Base-by-base conservation (phyloP, 1,284 basidiomycete species). In the Farysia itapuensis region DNA sequence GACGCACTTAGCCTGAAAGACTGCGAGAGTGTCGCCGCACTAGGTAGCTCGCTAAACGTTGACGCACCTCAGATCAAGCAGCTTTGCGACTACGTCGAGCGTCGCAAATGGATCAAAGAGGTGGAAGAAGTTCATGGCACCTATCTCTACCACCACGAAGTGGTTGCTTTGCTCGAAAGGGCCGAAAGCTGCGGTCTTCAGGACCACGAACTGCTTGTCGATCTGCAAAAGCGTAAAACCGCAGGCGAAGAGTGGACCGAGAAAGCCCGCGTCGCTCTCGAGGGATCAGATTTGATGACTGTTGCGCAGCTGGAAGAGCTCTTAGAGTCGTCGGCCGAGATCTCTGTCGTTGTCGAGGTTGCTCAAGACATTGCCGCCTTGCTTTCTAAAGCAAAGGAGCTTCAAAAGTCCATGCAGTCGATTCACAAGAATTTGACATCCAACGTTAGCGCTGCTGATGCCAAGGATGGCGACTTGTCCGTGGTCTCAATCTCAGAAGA, bases 31-130 rank as follows among this genome's bases (percentile, higher is more conserved):
- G 78, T 89, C 2, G 80, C 89, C 36, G 74, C 84, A 32, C 82
- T 86, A 29, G 85, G 84, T 7, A 84, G 84, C 8, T 85, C 86
- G 7, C 74, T 90, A 44, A 89, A 89, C 56, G 86, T 91, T n/a
- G 79, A 83, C 36, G 80, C 91, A 4, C 84, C 87, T 29, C 86
- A 89, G 72, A 80, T 90, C 16, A 77, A 81, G 14, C 84, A 88
- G 64, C 81, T 92, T 14, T 86, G 87, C 77, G 85, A 84, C 74
- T 85, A 89, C 53, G 85, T 89, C 16, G 82, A 85, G 42, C 78
- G 90, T 20, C 83, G 85, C 61, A 83, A 83, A 35, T 85, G 84
- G 52, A 80, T 81, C 9, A 81, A 83, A 34, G 77, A 78, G 18
- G 77, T 78, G 22, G 72, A 85, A 43, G 77, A 78, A 14, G 74